phyloP scores from a whole-genome alignment of 805 yeast species.

The Wickerhamiella kurtzmanii region DNA sequence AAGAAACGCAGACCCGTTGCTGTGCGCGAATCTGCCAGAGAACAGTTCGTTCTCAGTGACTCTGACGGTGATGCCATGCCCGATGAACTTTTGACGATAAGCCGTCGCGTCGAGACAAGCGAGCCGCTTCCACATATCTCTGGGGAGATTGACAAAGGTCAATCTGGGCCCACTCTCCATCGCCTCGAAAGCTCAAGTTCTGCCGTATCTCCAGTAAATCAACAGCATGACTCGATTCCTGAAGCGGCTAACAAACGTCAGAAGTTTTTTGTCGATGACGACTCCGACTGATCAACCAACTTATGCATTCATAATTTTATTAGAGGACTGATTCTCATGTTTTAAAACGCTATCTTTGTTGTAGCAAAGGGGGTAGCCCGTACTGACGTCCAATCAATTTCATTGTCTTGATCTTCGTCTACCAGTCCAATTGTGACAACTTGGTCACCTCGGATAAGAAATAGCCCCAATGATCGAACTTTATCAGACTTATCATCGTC shows the following conservation, averaged over 20 bases:
- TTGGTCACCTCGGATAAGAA: conserved; percentile 26
- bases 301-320: neutral
- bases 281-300: conserved; percentile 5
- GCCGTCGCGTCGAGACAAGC: neutral
- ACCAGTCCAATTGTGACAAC: conserved; percentile 25
- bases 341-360: conserved; percentile 3
- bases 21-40: neutral
- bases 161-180: no score
- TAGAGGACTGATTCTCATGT: no score
- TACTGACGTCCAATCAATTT: conserved; percentile 25
- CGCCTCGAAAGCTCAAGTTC: no score
- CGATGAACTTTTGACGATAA: neutral
- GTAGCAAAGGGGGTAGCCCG: conserved; percentile 15
- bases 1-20: neutral
- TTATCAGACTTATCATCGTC: conserved; percentile 17
- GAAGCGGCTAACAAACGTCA: conserved; percentile 5
- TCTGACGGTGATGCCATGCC: neutral
- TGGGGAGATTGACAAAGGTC: no score
- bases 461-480: conserved; percentile 23
- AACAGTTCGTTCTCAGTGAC: neutral
- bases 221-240: neutral
- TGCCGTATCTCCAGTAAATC: neutral
- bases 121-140: neutral
- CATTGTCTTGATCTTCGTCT: conserved; percentile 22
- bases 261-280: conserved; percentile 9